These are phyloP conservation scores for Ogataea polymorpha DNA, from an alignment of 805 yeast species.

Conservation along the genomic window DNA sequence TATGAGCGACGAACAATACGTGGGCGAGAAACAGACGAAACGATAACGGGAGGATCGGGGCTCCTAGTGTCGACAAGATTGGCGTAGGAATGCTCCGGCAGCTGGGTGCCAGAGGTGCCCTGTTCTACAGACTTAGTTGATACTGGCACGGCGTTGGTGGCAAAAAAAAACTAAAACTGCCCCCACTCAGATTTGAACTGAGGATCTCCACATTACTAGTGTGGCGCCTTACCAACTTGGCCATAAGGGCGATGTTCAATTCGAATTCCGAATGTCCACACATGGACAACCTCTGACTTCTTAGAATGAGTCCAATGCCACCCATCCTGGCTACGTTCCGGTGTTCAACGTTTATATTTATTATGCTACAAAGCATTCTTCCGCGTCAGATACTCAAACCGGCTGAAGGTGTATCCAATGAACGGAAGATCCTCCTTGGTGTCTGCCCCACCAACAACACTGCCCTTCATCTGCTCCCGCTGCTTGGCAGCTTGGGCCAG, in stretches of 20 bases:
- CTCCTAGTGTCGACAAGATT: not conserved
- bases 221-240: constrained; percentile 37
- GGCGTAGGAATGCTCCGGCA: not conserved
- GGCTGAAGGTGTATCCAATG: constrained; percentile 93
- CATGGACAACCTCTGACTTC: not conserved
- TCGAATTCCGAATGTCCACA: too few relatives aligned
- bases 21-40: not conserved
- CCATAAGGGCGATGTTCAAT: constrained; percentile 27
- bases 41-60: not conserved
- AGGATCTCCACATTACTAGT: constrained; percentile 37
- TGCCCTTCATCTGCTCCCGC: constrained; percentile 49
- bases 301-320: too few relatives aligned
- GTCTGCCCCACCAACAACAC: constrained; percentile 41
- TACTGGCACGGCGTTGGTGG: not conserved
- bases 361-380: constrained; percentile 48
- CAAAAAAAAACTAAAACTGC: constrained; percentile 20
- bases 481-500: constrained; percentile 64
- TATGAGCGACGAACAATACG: constrained; percentile 1
- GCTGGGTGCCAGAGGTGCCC: too few relatives aligned
- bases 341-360: not conserved
- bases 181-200: constrained; percentile 35
- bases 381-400: constrained; percentile 88
- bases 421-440: constrained; percentile 90
- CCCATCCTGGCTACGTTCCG: not conserved
- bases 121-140: too few relatives aligned